Conservation (phyloP, 176 grass and related monocot genomes). For the Eremochloa ophiuroides region DNA sequence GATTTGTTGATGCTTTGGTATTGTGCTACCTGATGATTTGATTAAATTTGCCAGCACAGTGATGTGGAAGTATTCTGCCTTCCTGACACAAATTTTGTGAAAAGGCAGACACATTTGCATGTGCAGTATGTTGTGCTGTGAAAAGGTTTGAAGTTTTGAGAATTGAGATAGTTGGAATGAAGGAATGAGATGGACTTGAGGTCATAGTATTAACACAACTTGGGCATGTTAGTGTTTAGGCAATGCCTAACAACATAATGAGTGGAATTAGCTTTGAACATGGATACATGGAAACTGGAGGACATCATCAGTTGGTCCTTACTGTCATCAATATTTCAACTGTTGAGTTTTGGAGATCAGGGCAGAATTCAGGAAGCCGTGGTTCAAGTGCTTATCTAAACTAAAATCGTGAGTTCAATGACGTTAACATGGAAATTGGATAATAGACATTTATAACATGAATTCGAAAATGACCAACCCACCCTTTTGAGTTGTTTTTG, state of each 20-base stretch:
- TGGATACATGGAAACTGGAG: not conserved
- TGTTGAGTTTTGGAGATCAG: conserved; percentile 20
- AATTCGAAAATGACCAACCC: conserved; percentile 10
- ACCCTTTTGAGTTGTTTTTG: conserved; percentile 4
- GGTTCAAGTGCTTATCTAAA: conserved; percentile 13
- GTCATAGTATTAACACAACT: not conserved
- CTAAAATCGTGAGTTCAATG: not conserved
- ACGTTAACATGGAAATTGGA: not conserved
- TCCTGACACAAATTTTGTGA: not conserved
- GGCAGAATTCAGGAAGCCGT: conserved; percentile 11
- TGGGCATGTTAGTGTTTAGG: not conserved
- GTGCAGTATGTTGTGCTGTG: not conserved
- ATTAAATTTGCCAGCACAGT: conserved; percentile 1
- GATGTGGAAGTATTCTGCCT: not conserved
- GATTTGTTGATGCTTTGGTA: conserved; percentile 20
- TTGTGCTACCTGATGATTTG: conserved; percentile 26
- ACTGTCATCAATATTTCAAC: conserved; percentile 20
- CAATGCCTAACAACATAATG: not conserved
- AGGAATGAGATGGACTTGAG: not conserved
- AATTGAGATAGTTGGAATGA: not conserved
- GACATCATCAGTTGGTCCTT: not conserved
- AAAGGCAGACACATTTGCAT: conserved; percentile 8
- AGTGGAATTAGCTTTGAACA: conserved; percentile 13
- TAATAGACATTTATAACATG: conserved; percentile 8
- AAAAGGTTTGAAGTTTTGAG: conserved; percentile 3